These are phyloP conservation scores for Codiaeum variegatum DNA, from an alignment of 441 rosid genomes.

Conservation along the genomic window DNA sequence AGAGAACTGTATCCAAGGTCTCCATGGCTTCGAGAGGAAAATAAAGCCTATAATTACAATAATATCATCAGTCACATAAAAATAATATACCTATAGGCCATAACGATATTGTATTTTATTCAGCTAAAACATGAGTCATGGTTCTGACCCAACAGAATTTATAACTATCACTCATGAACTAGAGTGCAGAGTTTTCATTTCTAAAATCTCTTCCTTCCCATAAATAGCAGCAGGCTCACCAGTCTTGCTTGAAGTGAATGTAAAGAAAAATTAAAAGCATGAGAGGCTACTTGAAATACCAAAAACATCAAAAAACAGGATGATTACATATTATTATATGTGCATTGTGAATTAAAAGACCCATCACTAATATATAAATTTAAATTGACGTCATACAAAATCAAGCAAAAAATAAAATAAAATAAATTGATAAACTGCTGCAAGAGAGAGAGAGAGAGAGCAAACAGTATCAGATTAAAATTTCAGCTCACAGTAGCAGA, in stretches of 20 bases:
- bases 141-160: not conserved
- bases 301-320: not conserved
- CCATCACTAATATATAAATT: not conserved
- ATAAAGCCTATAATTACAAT: conserved; percentile 44
- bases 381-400: not conserved
- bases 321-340: not conserved
- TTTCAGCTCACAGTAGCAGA: not conserved
- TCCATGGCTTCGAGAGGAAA: conserved; percentile 43
- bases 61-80: not conserved
- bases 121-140: not conserved
- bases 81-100: not conserved
- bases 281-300: not conserved
- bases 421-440: not conserved
- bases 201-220: not conserved
- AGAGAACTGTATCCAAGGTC: conserved; percentile 42
- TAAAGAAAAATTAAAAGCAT: not conserved
- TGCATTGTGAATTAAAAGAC: not conserved
- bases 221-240: not conserved
- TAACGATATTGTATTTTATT: not conserved
- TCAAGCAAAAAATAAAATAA: not conserved
- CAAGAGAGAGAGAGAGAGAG: conserved; percentile 1
- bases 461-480: not conserved
- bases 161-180: not conserved
- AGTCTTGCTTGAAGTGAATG: not conserved
- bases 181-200: not conserved